Evolutionary conservation across 2,329 filamentous ascomycete genomes (phyloP), one percentile per base, ranked within the genome.

Genomic region (Xylaria sp.): DNA sequence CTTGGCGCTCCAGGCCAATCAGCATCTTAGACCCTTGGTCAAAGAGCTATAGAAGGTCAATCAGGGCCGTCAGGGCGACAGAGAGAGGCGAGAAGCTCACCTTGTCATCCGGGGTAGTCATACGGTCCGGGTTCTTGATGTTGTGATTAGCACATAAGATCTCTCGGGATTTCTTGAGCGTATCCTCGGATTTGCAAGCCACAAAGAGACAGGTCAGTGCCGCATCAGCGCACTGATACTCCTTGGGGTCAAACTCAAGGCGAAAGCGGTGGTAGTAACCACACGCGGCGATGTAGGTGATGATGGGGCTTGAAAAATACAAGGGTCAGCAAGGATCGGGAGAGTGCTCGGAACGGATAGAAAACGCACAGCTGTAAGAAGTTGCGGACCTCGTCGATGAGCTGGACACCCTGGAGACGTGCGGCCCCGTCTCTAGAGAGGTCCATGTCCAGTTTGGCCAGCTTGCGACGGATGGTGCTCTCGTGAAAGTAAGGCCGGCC

Each of bases 151-250:
- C 94, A 67, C 93, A 97, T 18, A 98, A 85, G 69, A 99, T 97
- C 71, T 99, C 96, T 66, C 89, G 90, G 3, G 93, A 97, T 83
- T 98, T 98, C 82, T 99, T 99, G 73, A 98, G 88, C 0, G 96
- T 99, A 80, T 99, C 96, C 81, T 99, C 96, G 54, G 97, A 94
- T 83, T 99, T 99, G 85, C 95, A 98, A 2, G 94, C 94, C 2
- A 94, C 92, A 77, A 98, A 95, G 9, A 99, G 84, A 27, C 93
- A 92, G 0, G 96, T 93, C 6, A 96, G 88, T 0, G 95, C 93
- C 1, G 93, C 94, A 78, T 98, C 95, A 79, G 93, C 81, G 72
- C 90, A 94, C 79, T 92, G 92, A 80, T 97, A 97, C 76, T 97
- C 94, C 72, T 85, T 89, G 74, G 94, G 93, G n/a, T 90, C 87